A percentile compares a stretch with the other conserved stretches of the same genome.
phyloP scores from a whole-genome alignment of 331 rosid genomes.

The Malus hybrid region DNA sequence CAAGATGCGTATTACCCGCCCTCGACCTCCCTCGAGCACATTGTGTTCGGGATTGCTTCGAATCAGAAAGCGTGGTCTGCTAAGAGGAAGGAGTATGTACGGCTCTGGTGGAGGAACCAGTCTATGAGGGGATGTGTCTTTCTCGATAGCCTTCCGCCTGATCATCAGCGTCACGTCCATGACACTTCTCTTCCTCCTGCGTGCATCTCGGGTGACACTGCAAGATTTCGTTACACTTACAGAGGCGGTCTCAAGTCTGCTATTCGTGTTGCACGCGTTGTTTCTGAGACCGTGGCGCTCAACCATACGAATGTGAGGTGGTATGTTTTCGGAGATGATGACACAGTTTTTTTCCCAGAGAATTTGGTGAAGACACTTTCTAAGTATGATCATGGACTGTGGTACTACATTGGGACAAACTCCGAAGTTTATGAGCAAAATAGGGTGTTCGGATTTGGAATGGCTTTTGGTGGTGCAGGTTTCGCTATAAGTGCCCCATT shows the following conservation, averaged over 20 bases:
- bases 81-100: constrained; percentile 41
- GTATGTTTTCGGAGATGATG: constrained; percentile 94
- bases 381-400: constrained; percentile 63
- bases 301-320: constrained; percentile 60
- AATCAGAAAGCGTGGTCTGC: constrained; percentile 44
- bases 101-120: constrained; percentile 63
- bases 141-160: constrained; percentile 38
- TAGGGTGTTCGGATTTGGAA: constrained; percentile 47
- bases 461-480: constrained; percentile 97
- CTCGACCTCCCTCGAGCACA: constrained; percentile 43
- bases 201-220: constrained; percentile 60
- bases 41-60: constrained; percentile 86
- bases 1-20: constrained; percentile 22
- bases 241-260: constrained; percentile 46
- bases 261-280: constrained; percentile 73
- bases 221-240: constrained; percentile 55
- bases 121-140: constrained; percentile 72
- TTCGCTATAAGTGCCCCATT: constrained; percentile 71
- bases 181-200: constrained; percentile 54
- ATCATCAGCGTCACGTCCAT: constrained; percentile 5
- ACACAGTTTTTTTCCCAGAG: constrained; percentile 71
- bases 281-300: constrained; percentile 51
- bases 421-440: constrained; percentile 72
- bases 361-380: constrained; percentile 75
- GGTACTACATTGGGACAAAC: constrained; percentile 80